These are phyloP conservation scores for Fraxinus sp. DNA, from an alignment of 305 asterid species.

Conservation along the genomic window DNA sequence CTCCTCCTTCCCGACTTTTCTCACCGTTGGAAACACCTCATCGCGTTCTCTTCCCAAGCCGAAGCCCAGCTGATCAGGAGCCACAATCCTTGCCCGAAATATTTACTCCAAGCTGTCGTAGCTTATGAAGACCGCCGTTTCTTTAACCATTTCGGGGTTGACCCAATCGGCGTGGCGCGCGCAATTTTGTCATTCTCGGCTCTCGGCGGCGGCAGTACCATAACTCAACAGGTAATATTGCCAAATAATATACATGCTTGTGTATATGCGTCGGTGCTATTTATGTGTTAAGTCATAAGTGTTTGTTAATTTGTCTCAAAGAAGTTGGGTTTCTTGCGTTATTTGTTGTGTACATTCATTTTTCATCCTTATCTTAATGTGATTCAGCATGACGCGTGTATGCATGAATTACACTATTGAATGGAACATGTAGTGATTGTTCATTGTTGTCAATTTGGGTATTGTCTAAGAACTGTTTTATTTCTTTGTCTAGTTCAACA, in stretches of 20 bases:
- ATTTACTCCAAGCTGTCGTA: constrained; percentile 35
- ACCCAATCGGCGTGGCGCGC: constrained; percentile 33
- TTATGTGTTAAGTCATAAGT: background rate
- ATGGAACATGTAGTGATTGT: background rate
- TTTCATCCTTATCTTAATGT: background rate
- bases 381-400: background rate
- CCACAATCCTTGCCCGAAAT: constrained; percentile 14
- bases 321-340: constrained; percentile 1
- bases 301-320: constrained; percentile 35
- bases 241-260: background rate
- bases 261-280: background rate
- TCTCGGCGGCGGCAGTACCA: constrained; percentile 41
- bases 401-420: background rate
- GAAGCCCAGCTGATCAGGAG: constrained; percentile 27
- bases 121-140: constrained; percentile 39
- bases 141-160: constrained; percentile 31
- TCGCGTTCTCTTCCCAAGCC: constrained; percentile 30
- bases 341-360: background rate
- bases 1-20: constrained; percentile 35
- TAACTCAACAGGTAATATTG: constrained; percentile 32
- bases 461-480: background rate
- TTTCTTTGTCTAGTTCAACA: background rate
- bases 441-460: background rate
- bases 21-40: constrained; percentile 33
- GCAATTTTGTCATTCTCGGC: constrained; percentile 33